Conservation (phyloP, 129 eudicot species). For the Saussurea involucrata region DNA sequence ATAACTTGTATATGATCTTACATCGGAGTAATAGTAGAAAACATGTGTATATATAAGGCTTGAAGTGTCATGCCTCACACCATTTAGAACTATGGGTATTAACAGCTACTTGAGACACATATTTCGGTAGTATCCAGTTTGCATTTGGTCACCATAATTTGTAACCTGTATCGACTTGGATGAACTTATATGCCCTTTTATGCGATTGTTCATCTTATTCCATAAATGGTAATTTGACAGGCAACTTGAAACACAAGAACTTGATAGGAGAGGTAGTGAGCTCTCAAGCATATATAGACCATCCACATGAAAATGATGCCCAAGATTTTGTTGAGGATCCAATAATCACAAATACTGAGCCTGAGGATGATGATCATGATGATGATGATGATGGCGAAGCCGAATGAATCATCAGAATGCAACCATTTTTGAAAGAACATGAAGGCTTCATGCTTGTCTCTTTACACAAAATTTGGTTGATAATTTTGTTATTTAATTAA, state of each 20-base stretch:
- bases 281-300: slow-evolving; percentile 66
- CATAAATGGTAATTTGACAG: slow-evolving; percentile 31
- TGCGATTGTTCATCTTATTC: not conserved
- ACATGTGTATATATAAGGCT: too few species aligned
- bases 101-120: not conserved
- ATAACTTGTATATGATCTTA: too few species aligned
- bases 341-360: slow-evolving; percentile 3
- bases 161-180: not conserved
- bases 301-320: slow-evolving; percentile 26
- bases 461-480: not conserved
- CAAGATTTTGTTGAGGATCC: slow-evolving; percentile 28
- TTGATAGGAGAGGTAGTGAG: slow-evolving; percentile 68
- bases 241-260: slow-evolving; percentile 75
- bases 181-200: not conserved
- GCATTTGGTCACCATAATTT: not conserved
- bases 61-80: too few species aligned
- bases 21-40: too few species aligned
- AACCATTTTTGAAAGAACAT: not conserved
- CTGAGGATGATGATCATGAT: slow-evolving; percentile 21
- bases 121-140: not conserved
- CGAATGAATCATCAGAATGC: slow-evolving; percentile 11
- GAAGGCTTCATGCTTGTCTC: not conserved
- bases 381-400: slow-evolving; percentile 31
- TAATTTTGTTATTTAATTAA: too few species aligned
- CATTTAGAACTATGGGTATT: too few species aligned